phyloP scores from a whole-genome alignment of 73 alveolate species.

The Diophrys appendiculata region DNA sequence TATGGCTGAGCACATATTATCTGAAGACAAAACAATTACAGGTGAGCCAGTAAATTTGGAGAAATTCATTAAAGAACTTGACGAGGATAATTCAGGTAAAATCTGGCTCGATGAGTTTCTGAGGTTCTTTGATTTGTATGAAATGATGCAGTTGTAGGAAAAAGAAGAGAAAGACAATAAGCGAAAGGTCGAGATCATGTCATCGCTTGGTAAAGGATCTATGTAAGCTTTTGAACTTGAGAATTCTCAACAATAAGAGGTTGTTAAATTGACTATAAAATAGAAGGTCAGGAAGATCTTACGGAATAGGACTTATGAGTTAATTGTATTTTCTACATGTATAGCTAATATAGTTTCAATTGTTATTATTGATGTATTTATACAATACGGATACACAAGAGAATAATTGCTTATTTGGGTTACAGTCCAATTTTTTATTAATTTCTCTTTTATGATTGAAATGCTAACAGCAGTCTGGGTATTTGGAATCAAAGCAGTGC shows the following conservation, averaged over 20 bases:
- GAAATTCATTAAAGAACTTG: constrained; percentile 16
- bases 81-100: constrained; percentile 14
- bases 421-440: neutral
- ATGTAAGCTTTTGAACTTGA: too few relatives aligned
- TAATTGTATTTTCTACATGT: too few relatives aligned
- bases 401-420: too few relatives aligned
- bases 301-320: too few relatives aligned
- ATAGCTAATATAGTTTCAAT: too few relatives aligned
- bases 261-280: too few relatives aligned
- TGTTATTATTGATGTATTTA: too few relatives aligned
- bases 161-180: neutral
- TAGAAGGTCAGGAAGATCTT: neutral
- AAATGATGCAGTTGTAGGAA: constrained; percentile 27
- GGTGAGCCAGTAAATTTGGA: neutral
- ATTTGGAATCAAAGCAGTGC: neutral
- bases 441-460: neutral
- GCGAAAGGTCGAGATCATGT: neutral
- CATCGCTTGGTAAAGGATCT: too few relatives aligned
- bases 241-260: too few relatives aligned
- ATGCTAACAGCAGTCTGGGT: constrained; percentile 13
- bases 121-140: constrained; percentile 54
- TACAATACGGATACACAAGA: too few relatives aligned
- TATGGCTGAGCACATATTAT: constrained; percentile 23
- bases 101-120: constrained; percentile 35
- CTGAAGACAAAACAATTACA: constrained; percentile 17